A percentile compares a stretch with the other conserved stretches of the same genome.
phyloP scores from a whole-genome alignment of 257 asterid species.

The Lycium ferocissimum region DNA sequence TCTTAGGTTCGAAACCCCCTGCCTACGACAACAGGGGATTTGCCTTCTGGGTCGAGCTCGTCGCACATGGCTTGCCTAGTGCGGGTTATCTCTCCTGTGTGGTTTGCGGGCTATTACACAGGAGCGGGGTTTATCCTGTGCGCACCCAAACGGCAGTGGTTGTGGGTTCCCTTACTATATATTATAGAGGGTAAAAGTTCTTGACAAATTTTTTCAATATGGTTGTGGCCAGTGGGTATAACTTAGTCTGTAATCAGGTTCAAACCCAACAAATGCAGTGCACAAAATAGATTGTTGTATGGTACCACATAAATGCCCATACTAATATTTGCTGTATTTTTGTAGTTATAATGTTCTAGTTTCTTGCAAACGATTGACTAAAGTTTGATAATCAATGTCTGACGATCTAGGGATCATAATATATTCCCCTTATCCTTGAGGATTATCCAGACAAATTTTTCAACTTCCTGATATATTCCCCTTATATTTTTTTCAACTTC shows the following conservation, averaged over 20 bases:
- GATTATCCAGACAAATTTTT: no score
- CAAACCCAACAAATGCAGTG: neutral
- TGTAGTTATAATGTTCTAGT: neutral
- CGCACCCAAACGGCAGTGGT: no score
- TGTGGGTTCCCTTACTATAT: neutral
- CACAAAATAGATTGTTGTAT: neutral
- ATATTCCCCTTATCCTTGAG: neutral
- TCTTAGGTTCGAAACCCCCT: no score
- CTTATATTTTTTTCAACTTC: neutral
- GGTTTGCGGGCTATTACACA: no score
- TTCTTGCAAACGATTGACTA: neutral
- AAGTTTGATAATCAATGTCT: conserved; percentile 16
- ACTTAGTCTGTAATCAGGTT: neutral
- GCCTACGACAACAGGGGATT: no score
- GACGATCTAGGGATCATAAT: neutral
- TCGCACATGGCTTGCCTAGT: no score
- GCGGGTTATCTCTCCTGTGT: no score
- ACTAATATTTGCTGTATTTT: neutral
- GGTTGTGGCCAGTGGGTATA: neutral
- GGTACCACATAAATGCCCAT: neutral
- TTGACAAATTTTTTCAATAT: neutral
- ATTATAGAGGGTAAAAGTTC: neutral
- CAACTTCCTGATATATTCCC: no score
- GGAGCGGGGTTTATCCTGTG: no score
- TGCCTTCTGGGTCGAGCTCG: no score